These are phyloP conservation scores for Lepraria neglecta DNA, from an alignment of 495 filamentous ascomycete genomes.

Conservation along the genomic window DNA sequence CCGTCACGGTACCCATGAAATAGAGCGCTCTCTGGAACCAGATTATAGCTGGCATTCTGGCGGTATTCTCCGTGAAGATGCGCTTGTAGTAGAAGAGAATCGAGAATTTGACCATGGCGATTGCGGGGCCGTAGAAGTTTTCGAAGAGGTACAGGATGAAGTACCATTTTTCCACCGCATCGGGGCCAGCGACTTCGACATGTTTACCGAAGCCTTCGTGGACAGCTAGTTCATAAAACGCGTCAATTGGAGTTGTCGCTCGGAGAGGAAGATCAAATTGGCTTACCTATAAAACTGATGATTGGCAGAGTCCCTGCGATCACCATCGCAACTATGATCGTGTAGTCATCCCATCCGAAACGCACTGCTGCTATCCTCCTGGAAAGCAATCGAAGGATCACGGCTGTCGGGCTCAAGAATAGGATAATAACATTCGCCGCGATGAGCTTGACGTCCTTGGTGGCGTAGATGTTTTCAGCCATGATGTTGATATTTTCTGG, in stretches of 20 bases:
- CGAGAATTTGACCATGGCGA: slow-evolving; percentile 12
- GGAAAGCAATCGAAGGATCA: neutral
- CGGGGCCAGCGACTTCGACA: neutral
- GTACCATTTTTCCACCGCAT: slow-evolving; percentile 11
- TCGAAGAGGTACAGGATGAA: slow-evolving; percentile 8
- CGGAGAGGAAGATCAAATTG: neutral
- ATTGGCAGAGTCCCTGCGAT: neutral
- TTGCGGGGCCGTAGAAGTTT: slow-evolving; percentile 8
- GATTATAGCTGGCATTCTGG: slow-evolving; percentile 3
- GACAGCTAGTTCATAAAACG: neutral
- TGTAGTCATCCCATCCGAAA: slow-evolving; percentile 7
- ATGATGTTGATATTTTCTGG: neutral
- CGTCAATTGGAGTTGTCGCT: neutral
- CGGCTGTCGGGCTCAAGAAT: neutral
- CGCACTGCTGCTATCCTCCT: neutral
- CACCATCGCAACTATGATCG: neutral
- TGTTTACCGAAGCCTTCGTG: slow-evolving; percentile 15
- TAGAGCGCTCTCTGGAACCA: slow-evolving; percentile 4
- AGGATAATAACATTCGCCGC: neutral
- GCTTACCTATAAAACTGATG: neutral
- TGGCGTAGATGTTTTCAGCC: neutral
- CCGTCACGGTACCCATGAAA: neutral
- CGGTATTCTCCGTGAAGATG: slow-evolving; percentile 4
- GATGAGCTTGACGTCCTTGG: neutral
- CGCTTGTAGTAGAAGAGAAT: slow-evolving; percentile 12